phyloP scores from a whole-genome alignment of 2,329 filamentous ascomycete genomes.

The Fonsecaea erecta region DNA sequence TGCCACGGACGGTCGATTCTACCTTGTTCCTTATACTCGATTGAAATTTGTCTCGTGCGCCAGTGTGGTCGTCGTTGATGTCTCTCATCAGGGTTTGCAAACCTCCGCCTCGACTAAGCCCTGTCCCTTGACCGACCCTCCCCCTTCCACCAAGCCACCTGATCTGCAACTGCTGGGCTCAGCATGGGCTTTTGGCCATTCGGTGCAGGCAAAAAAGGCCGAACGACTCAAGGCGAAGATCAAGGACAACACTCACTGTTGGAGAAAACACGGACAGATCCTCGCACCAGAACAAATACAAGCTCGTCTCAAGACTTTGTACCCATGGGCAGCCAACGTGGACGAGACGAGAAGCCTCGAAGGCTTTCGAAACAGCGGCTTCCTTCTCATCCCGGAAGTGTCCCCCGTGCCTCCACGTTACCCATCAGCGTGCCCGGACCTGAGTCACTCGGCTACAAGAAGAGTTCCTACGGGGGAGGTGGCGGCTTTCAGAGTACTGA shows the following conservation, averaged over 20 bases:
- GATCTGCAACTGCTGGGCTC: constrained; percentile 23
- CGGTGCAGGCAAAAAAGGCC: constrained; percentile 36
- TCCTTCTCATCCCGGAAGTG: constrained; percentile 24
- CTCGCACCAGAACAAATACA: background rate
- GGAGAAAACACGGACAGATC: constrained; percentile 24
- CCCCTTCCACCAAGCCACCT: constrained; percentile 1
- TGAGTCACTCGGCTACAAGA: constrained; percentile 18
- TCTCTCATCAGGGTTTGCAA: constrained; percentile 30
- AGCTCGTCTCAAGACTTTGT: constrained; percentile 22
- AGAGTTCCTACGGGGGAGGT: constrained; percentile 10
- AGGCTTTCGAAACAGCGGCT: constrained; percentile 32
- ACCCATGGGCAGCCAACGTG: constrained; percentile 26
- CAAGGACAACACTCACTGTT: constrained; percentile 23
- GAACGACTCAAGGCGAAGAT: constrained; percentile 23
- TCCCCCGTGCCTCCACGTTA: constrained; percentile 20
- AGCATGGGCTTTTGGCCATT: constrained; percentile 40
- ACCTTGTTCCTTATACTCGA: background rate
- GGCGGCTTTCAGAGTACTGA: constrained; percentile 13
- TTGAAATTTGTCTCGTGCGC: constrained; percentile 5
- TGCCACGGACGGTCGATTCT: background rate
- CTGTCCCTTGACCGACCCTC: constrained; percentile 25
- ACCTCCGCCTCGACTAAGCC: constrained; percentile 21
- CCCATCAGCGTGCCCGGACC: constrained; percentile 16
- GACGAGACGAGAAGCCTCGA: constrained; percentile 27
- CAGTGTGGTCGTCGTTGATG: constrained; percentile 28